Evolutionary conservation across 1,284 basidiomycete genomes (phyloP).

Genomic region (Heterobasidion irregulare): DNA sequence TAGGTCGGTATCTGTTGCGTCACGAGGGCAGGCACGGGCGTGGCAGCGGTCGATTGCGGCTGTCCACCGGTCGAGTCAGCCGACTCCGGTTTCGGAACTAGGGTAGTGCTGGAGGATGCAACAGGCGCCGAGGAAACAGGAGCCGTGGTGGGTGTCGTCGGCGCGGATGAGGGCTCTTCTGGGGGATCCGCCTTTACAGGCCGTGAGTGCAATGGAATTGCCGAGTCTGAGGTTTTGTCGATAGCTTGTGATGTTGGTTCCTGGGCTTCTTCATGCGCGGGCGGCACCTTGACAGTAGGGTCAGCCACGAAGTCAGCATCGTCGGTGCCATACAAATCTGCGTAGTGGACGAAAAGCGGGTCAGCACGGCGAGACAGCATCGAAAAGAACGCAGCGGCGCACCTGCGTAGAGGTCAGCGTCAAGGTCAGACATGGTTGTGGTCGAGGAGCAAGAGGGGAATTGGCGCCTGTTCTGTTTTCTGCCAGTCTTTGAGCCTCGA

Average conservation of each 20-base stretch:
- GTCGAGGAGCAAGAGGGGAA: slow-evolving; percentile 12
- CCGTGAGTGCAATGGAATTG: neutral
- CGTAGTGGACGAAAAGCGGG: slow-evolving; percentile 1
- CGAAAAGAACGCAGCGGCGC: slow-evolving; percentile 14
- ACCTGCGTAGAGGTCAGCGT: slow-evolving; percentile 82
- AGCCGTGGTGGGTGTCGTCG: neutral
- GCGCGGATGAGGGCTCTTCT: neutral
- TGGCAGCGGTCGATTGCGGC: slow-evolving; percentile 10
- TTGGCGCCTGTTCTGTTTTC: slow-evolving; percentile 15
- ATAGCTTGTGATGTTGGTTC: slow-evolving; percentile 17
- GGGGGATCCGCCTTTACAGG: slow-evolving; percentile 13
- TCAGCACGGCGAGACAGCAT: slow-evolving; percentile 4
- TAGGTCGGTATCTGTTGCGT: slow-evolving; percentile 72
- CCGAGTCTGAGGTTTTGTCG: neutral
- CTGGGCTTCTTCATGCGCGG: slow-evolving; percentile 16
- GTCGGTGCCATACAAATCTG: slow-evolving; percentile 77
- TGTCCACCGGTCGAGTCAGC: slow-evolving; percentile 1
- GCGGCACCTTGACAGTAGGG: slow-evolving; percentile 26
- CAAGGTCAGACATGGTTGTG: slow-evolving; percentile 60
- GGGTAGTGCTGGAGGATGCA: neutral
- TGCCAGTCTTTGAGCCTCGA: neutral
- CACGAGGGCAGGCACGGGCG: slow-evolving; percentile 12
- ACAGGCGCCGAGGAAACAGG: neutral
- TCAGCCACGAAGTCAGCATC: slow-evolving; percentile 48
- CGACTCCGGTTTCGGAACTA: neutral